Conservation (phyloP, 352 stramenopile species). For the Phytophthora syringae region DNA sequence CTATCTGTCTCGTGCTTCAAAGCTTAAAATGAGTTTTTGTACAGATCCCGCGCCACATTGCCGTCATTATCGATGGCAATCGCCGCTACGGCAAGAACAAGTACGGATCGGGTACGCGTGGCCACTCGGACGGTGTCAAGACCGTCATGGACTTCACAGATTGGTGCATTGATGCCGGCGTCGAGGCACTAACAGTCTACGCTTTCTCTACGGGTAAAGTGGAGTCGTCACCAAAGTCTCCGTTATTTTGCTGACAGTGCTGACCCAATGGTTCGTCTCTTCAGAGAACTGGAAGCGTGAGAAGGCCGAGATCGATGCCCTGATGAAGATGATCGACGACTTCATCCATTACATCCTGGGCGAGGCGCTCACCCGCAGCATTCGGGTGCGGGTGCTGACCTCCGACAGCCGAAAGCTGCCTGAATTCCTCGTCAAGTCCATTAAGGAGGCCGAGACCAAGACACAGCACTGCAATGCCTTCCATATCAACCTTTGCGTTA, state of each 20-base stretch:
- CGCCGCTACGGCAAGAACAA: conserved; percentile 92
- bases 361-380: conserved; percentile 89
- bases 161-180: conserved; percentile 94
- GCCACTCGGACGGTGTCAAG: conserved; percentile 95
- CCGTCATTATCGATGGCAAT: conserved; percentile 98
- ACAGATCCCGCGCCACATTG: conserved; percentile 90
- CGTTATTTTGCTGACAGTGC: background rate
- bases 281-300: conserved; percentile 96
- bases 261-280: conserved; percentile 7
- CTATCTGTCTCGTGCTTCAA: conserved; percentile 6
- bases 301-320: conserved; percentile 81
- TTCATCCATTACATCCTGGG: conserved; percentile 93
- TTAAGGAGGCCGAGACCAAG: conserved; percentile 83
- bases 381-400: conserved; percentile 91
- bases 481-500: conserved; percentile 84
- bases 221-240: background rate
- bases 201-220: conserved; percentile 92
- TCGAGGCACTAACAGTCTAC: conserved; percentile 94
- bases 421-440: conserved; percentile 60
- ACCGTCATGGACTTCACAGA: conserved; percentile 96
- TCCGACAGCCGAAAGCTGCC: conserved; percentile 78
- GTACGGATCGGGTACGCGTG: conserved; percentile 78
- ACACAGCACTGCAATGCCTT: conserved; percentile 88
- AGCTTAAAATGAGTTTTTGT: conserved; percentile 17
- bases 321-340: conserved; percentile 95